Base-by-base conservation (phyloP, 805 yeast species). In the Saccharomyces paradoxus region DNA sequence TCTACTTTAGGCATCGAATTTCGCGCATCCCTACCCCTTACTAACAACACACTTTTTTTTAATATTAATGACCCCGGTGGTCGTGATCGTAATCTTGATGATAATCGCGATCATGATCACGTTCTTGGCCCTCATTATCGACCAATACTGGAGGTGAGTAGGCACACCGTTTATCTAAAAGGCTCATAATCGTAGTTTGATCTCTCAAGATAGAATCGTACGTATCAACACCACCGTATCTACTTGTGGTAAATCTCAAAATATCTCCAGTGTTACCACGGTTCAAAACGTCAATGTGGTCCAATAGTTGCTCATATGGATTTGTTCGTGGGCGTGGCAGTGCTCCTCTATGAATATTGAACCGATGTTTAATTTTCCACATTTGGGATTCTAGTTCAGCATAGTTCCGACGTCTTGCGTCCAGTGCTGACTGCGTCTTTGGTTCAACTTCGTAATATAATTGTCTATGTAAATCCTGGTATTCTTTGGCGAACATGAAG, bases 161-260 rank as follows among this genome's bases (percentile, higher is more conserved):
- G 26, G 22, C 24, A 48, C 41, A 29, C 17, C 22, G 17, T 14
- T 46, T 53, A 22, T 56, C 55, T 37, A 62, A 58, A 14, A 61
- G 48, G 17, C 56, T 29, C 47, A 58, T 49, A 5, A 56, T 75
- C 31, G 53, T 54, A n/a, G 57, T 59, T 31, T 53, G 58, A 31
- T 77, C 65, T 52, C 54, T 54, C 27, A 55, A 56, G 37, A 69
- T 56, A 13, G 57, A 50, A 17, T 59, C 53, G 26, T 63, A 61
- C 1, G 70, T 59, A 52, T 68, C 72, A 32, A 64, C 68, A 41
- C 59, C 59, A 5, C 72, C 71, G 56, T 68, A 71, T 44, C 74
- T 60, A 56, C 68, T 63, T n/a, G 71, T 65, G 12, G 73, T 66
- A 28, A 60, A 59, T 26, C 57, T 61, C 48, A 68, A 46, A 7